Evolutionary conservation across 2,329 filamentous ascomycete species (phyloP), one percentile per base, ranked within the genome.

Genomic region (Diaporthe vexans): DNA sequence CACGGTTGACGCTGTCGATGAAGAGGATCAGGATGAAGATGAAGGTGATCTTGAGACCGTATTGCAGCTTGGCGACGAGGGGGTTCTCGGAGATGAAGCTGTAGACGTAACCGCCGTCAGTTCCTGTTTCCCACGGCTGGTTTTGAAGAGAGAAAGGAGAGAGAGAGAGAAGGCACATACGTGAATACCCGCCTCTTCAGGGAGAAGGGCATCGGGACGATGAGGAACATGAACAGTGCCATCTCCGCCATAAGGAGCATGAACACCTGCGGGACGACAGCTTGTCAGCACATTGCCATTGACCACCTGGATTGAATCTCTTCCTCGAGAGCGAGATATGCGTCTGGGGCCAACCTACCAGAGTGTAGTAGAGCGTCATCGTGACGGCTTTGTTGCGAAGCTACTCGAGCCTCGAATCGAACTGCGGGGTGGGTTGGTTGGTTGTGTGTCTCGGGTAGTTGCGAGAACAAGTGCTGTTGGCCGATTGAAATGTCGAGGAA

Each of bases 11-110:
- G 82, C 95, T 98, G 87, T 99, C 97, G 80, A 98, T 91, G 86
- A 99, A 99, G 78, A 99, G 93, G 77, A 99, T 98, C 74, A 98
- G 89, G 81, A 99, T 98, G 87, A 99, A 99, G 82, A 99, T 96
- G 83, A 99, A 99, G 2, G 95, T 98, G 74, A 99, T 99, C 90
- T 98, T 98, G 87, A 99, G 90, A 80, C 95, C 96, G 88, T 99
- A 98, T 88, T 98, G 96, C 77, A 98, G 84, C 84, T 98, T 98
- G 54, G 95, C 97, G 74, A 99, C 90, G 70, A 92, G 76, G 0
- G 89, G 93, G 82, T 93, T 97, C 82, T 96, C 94, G 71, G 95
- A 98, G 82, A 99, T 95, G 91, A 99, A 99, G 80, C 93, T 95
- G 76, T 72, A 65, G 29, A 9, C 11, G 11, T n/a, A 4, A 13